Base-by-base conservation (phyloP, 495 filamentous ascomycete genomes). In the Aspergillus indologenus region DNA sequence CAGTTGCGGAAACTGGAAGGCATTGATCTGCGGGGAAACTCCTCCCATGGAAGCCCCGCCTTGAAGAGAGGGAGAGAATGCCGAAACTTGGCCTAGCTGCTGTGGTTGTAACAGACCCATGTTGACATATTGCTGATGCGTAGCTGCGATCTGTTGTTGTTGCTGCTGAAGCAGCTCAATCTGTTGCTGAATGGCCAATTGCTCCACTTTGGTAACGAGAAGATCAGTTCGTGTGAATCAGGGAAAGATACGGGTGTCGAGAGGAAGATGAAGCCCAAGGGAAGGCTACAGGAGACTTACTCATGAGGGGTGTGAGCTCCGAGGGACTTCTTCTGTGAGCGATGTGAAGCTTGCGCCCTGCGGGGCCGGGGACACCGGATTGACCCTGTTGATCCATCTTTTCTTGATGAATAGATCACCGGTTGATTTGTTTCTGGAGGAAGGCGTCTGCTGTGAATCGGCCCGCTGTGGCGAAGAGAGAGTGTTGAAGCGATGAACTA, bases 141-240 rank as follows among this genome's bases (percentile, higher is more conserved):
- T 92, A 55, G 89, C 90, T 70, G 93, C 89, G 72, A 98, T 95
- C 70, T 98, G 95, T 75, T 98, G 95, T 69, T 98, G 94, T 70
- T 98, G 95, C 71, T 96, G 92, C 76, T 98, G 94, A 64, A 98
- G 84, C 75, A 93, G 81, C 76, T 98, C 92, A 69, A 98, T 97
- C 75, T 98, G 94, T 80, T 98, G 94, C 74, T 96, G 93, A 74
- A 98, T 89, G 68, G 94, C 92, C 65, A 98, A 83, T 87, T 98
- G 95, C 82, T 98, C 94, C 91, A 96, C 91, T 94, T 6, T 40
- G 34, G 34, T 29, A 15, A 40, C 34, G 34, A 11, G 12, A 7
- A 40, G 26, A 40, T 40, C 7, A 40, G 12, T 40, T 2, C 5
- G 4, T 4, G 26, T 29, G 34, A 56, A 52, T 46, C 12, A 44